Base-by-base conservation (phyloP, 768 basidiomycete genomes). In the Russula compacta region DNA sequence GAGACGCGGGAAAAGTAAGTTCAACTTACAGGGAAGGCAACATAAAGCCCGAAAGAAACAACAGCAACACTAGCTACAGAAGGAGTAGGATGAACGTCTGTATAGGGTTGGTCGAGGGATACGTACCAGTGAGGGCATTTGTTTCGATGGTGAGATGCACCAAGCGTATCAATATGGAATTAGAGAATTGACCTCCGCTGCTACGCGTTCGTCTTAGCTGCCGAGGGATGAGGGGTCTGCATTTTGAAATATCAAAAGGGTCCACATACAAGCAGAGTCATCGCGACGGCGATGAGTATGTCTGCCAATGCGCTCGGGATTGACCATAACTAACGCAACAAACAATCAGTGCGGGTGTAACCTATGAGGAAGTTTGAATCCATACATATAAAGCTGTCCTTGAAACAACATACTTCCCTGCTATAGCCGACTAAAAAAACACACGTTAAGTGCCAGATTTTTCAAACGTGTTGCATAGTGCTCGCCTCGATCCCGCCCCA, bases 91-190 rank as follows among this genome's bases (percentile, higher is more conserved):
- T 19, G 6, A 32, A 33, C 38, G 50, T 24, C 50, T 2, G 11
- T 12, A 21, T 11, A n/a, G 44, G 35, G 6, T 19, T 42, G 17
- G 14, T 40, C 12, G 17, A 35, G 17, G 9, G 35, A 43, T 60
- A 11, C 58, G 51, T 39, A 64, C 65, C 38, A 60, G 66, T 19
- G 58, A 69, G 52, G 10, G 52, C 32, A 43, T 69, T 71, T 5
- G 70, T 70, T 58, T 71, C 70, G 29, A 71, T 58, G 11, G 67
- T 66, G 24, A 70, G 38, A 11, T 66, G 68, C 7, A 71, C 67
- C 4, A 71, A 48, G 7, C 69, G 61, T 5, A 56, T 35, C 21
- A 71, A 49, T 24, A 68, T 33, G 21, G 62, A 54, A 15, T 12
- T 42, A n/a, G 52, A 50, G 42, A 36, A 49, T 14, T n/a, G 21